A percentile compares a stretch with the other conserved stretches of the same genome.
phyloP scores from a whole-genome alignment of 306 rosid species.

The Clitoria ternatea region DNA sequence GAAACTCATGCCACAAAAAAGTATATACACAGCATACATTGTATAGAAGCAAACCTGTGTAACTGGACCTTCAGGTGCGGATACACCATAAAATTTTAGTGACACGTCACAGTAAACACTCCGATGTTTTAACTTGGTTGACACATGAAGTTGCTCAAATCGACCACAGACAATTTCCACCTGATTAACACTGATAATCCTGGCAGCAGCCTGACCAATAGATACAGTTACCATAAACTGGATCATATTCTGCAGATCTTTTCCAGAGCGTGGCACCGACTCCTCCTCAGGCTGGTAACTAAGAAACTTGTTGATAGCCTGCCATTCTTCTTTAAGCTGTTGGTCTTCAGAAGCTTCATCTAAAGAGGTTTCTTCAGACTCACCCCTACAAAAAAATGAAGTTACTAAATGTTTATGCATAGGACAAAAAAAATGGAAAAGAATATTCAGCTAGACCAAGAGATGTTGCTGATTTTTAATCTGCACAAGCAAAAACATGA shows the following conservation, averaged over 20 bases:
- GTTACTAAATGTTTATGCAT: conserved; percentile 6
- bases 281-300: conserved; percentile 87
- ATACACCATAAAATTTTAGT: conserved; percentile 80
- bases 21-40: conserved; percentile 3
- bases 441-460: not conserved
- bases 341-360: conserved; percentile 54
- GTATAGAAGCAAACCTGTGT: conserved; percentile 69
- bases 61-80: conserved; percentile 95
- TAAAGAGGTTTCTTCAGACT: conserved; percentile 47
- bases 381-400: conserved; percentile 42
- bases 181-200: conserved; percentile 67
- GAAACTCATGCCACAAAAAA: conserved; percentile 12
- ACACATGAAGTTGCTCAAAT: conserved; percentile 84
- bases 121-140: conserved; percentile 78
- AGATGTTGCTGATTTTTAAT: conserved; percentile 6
- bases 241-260: conserved; percentile 71
- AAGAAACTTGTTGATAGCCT: conserved; percentile 81
- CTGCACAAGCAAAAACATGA: not conserved
- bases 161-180: conserved; percentile 84
- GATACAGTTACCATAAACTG: conserved; percentile 71
- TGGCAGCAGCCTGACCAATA: conserved; percentile 82
- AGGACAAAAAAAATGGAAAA: not conserved
- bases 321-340: conserved; percentile 76
- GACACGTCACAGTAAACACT: conserved; percentile 82
- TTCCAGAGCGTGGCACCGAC: conserved; percentile 42